Conservation (phyloP, 2,329 filamentous ascomycete species). For the Verticillium nubilum region DNA sequence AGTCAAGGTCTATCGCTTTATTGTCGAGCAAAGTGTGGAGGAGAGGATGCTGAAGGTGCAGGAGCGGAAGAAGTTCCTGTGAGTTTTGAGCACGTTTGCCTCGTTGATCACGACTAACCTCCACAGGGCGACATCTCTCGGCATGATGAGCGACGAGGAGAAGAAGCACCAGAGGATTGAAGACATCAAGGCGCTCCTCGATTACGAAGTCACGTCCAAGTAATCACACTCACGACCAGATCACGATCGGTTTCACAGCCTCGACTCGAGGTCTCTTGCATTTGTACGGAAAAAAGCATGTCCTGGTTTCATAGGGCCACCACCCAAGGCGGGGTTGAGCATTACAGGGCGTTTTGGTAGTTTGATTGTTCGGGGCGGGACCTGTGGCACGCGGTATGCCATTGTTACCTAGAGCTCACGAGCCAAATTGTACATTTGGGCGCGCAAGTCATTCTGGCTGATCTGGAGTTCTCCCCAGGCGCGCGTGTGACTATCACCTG, state of each 20-base stretch:
- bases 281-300: not conserved
- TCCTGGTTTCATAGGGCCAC: not conserved
- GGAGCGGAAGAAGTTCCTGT: constrained; percentile 94
- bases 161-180: constrained; percentile 86
- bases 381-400: not conserved
- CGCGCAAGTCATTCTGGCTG: not conserved
- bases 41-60: constrained; percentile 92
- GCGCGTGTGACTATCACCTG: not conserved
- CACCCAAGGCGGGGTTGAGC: not conserved
- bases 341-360: not conserved
- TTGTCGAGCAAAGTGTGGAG: constrained; percentile 87
- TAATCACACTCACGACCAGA: not conserved
- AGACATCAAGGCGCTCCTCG: constrained; percentile 87
- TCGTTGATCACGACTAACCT: not conserved
- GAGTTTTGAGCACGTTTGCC: constrained; percentile 34
- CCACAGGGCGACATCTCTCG: constrained; percentile 78
- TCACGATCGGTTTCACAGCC: not conserved
- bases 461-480: not conserved
- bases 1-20: constrained; percentile 81
- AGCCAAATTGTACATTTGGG: not conserved
- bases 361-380: not conserved
- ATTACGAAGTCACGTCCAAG: constrained; percentile 28
- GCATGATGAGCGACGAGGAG: constrained; percentile 93
- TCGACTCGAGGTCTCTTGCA: not conserved
- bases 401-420: not conserved